Base-by-base conservation (phyloP, 305 asterid genomes). In the Fraxinus dipetala region DNA sequence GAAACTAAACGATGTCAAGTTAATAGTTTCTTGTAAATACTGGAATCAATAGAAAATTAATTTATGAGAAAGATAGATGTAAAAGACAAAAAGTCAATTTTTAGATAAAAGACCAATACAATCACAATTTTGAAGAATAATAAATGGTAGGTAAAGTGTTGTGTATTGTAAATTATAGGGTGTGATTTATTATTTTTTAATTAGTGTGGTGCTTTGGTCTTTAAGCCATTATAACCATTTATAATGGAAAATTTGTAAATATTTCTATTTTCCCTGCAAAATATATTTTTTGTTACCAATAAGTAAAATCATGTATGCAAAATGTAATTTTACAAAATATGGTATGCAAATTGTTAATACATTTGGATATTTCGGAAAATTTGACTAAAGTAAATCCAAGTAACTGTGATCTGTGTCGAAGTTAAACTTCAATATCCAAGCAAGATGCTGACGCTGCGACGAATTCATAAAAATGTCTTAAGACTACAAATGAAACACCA, bases 401-500 rank as follows among this genome's bases (percentile, higher is more conserved):
- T 82, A 77, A 76, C 8, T 48, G 38, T 82, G 76, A 31, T 4
- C 54, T 72, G 26, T 72, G 9, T 76, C 9, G 26, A 48, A 54
- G 36, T 48, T 63, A 32, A 75, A 83, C 36, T n/a, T 76, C 76
- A 83, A 40, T 73, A 20, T 79, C 80, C 75, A 77, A 48, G 65
- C 75, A 82, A 43, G 72, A 51, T 20, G 63, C 40, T 69, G 26
- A 63, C 0, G n/a, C 72, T 70, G 77, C 31, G 28, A 81, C 78
- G 76, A 76, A 48, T 81, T 81, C 72, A 18, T 35, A 78, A 43
- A 69, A 59, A 35, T 32, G 40, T 38, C 14, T 32, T 72, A 54
- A 63, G 35, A 26, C 54, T 72, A 59, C 35, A 80, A 30, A 77
- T 80, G 80, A 73, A 78, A 72, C 70, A 80, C 11, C 56, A 77